Percentiles rank a stretch among this genome's conserved stretches.
Evolutionary conservation across 75 land plant genomes (phyloP).

Genomic region (Picea glauca): DNA sequence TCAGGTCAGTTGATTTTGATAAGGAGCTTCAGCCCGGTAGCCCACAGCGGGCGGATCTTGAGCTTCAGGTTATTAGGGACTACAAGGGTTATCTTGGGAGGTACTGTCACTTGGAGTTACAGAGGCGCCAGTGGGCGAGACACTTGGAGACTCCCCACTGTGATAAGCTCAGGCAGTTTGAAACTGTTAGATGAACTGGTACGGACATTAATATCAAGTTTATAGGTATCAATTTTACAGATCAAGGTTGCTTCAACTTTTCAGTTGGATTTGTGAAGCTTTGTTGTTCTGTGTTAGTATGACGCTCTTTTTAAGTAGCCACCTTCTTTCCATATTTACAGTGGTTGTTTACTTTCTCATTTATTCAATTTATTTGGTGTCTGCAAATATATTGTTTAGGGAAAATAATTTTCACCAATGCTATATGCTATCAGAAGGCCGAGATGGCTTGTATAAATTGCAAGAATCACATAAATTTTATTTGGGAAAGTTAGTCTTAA

Average conservation of each 20-base stretch:
- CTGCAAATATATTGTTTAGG: neutral
- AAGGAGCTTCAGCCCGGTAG: constrained; percentile 61
- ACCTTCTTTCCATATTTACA: neutral
- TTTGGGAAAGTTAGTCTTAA: neutral
- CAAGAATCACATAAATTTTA: neutral
- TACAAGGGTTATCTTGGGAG: constrained; percentile 52
- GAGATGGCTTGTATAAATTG: neutral
- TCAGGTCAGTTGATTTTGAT: constrained; percentile 72
- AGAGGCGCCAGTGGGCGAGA: constrained; percentile 62
- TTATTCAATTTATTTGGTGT: constrained; percentile 2
- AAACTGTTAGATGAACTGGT: constrained; percentile 15
- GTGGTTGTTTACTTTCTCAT: neutral
- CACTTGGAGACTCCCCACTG: constrained; percentile 73
- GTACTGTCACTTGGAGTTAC: constrained; percentile 71
- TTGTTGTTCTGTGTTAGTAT: neutral
- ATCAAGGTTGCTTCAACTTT: neutral
- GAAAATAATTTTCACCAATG: neutral
- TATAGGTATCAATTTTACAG: neutral
- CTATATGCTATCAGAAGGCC: neutral
- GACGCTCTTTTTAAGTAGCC: neutral
- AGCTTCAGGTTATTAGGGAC: constrained; percentile 59
- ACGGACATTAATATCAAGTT: neutral
- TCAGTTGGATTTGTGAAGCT: neutral
- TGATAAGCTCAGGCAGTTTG: constrained; percentile 48
- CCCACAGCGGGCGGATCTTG: constrained; percentile 41